Conservation (phyloP, 768 basidiomycete genomes). For the Termitomyces sp. region DNA sequence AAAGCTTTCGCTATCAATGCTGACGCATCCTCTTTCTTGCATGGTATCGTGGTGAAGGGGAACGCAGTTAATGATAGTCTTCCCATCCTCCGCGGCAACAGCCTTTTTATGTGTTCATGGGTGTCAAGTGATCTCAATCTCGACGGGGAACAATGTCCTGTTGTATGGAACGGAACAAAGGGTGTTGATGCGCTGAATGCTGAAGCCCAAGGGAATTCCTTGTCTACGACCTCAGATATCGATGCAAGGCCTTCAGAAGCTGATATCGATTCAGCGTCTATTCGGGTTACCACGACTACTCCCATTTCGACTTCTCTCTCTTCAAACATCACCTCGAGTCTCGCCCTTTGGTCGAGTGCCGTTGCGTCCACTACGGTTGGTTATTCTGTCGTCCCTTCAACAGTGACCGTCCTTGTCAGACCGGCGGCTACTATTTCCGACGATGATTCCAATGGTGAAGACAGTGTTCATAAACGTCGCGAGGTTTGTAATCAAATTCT, state of each 20-base stretch:
- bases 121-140: constrained; percentile 39
- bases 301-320: constrained; percentile 8
- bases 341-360: background rate
- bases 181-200: background rate
- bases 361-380: background rate
- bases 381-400: constrained; percentile 1
- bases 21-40: constrained; percentile 47
- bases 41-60: constrained; percentile 43
- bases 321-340: constrained; percentile 2
- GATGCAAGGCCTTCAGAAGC: background rate
- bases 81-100: constrained; percentile 40
- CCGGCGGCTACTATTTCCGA: constrained; percentile 8
- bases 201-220: background rate
- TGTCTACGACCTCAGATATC: background rate
- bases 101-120: constrained; percentile 52
- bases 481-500: background rate
- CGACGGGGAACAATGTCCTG: constrained; percentile 31
- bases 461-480: constrained; percentile 9
- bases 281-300: background rate
- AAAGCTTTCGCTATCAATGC: constrained; percentile 63
- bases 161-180: constrained; percentile 48
- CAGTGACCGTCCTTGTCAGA: constrained; percentile 22
- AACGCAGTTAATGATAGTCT: constrained; percentile 43
- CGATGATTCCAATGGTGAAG: constrained; percentile 11
- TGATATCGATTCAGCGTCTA: background rate